These are phyloP conservation scores for Rhododendron mucronatum DNA, from an alignment of 148 eudicot species.

Conservation along the genomic window DNA sequence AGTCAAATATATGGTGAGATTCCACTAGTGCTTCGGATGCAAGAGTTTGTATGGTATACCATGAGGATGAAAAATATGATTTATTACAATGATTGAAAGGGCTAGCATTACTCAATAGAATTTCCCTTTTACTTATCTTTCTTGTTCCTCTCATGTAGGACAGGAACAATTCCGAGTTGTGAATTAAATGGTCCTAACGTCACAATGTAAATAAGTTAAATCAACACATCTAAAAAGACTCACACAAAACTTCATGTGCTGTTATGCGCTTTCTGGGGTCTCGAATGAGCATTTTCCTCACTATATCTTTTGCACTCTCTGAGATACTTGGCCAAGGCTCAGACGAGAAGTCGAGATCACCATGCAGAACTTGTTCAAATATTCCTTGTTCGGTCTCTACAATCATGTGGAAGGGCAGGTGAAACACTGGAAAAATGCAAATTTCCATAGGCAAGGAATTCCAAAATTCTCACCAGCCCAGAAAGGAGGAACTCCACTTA, in stretches of 20 bases:
- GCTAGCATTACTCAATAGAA: background rate
- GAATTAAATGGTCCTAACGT: background rate
- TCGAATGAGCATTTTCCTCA: conserved; percentile 76
- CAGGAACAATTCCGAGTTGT: background rate
- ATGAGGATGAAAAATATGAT: background rate
- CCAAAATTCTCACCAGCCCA: conserved; percentile 73
- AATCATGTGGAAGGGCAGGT: conserved; percentile 3
- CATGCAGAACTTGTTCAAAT: conserved; percentile 82
- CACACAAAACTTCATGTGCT: conserved; percentile 86
- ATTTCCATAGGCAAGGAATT: background rate
- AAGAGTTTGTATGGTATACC: background rate
- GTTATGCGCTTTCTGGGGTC: conserved; percentile 73
- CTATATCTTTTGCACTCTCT: conserved; percentile 80
- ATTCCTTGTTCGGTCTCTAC: conserved; percentile 79
- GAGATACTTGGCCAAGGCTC: conserved; percentile 94
- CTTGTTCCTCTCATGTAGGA: background rate
- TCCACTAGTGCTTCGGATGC: background rate
- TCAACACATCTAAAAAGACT: conserved; percentile 22
- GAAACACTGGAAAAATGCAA: background rate
- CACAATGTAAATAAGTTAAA: background rate
- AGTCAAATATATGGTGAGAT: background rate
- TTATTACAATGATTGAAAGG: background rate
- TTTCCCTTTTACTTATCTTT: background rate
- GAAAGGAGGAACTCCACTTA: conserved; percentile 88
- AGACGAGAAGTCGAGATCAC: conserved; percentile 79